Evolutionary conservation across 2,329 filamentous ascomycete genomes (phyloP).

Genomic region (Aquanectria penicillioides): DNA sequence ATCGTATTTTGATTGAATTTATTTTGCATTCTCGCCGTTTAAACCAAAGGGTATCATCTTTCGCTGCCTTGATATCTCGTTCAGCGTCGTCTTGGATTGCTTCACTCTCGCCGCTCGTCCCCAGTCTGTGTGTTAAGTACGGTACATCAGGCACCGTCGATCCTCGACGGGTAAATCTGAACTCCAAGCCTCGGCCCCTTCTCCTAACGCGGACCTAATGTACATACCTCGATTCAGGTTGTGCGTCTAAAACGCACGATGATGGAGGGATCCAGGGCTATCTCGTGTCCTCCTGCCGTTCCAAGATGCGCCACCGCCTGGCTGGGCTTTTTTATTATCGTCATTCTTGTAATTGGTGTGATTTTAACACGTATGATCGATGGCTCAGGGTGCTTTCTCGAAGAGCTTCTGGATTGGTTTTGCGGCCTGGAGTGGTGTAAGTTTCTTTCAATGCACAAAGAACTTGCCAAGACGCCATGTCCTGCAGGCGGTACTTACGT

Average conservation of each 20-base stretch:
- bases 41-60: conserved; percentile 17
- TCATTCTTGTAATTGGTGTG: background rate
- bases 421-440: conserved; percentile 68
- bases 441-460: background rate
- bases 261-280: background rate
- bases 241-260: background rate
- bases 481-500: conserved; percentile 63
- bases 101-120: background rate
- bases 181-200: background rate
- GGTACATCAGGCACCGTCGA: background rate
- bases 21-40: background rate
- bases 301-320: background rate
- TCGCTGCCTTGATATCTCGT: background rate
- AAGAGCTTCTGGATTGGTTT: conserved; percentile 90
- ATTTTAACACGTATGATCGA: background rate
- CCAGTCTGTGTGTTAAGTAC: background rate
- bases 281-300: background rate
- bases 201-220: background rate
- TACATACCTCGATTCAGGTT: background rate
- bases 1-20: background rate
- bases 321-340: background rate
- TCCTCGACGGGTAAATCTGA: background rate
- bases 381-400: conserved; percentile 71
- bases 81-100: background rate
- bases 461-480: background rate